Evolutionary conservation across 805 yeast genomes (phyloP).

Genomic region (Sugiyamaella qingdaonensis): DNA sequence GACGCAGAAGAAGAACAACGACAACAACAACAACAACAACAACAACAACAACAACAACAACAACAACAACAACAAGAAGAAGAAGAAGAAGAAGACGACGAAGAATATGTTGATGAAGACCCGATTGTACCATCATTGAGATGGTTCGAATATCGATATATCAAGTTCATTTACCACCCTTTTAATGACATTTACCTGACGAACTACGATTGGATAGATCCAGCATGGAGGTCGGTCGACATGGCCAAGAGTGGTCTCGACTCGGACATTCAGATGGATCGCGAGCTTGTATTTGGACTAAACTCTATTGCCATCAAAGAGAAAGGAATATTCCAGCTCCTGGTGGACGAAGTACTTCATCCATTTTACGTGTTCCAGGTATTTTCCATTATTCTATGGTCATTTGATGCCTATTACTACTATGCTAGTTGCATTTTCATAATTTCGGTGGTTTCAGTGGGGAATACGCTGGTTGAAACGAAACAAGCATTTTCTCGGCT

Average conservation of each 20-base stretch:
- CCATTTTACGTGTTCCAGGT: constrained; percentile 96
- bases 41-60: neutral
- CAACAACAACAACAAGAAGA: neutral
- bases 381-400: constrained; percentile 87
- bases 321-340: constrained; percentile 58
- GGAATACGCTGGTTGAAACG: constrained; percentile 83
- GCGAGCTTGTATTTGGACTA: constrained; percentile 69
- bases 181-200: constrained; percentile 80
- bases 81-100: constrained; percentile 13
- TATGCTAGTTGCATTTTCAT: constrained; percentile 89
- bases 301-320: constrained; percentile 74
- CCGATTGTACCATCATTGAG: constrained; percentile 69
- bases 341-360: constrained; percentile 84
- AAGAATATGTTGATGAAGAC: constrained; percentile 40
- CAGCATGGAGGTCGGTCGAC: constrained; percentile 62
- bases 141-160: constrained; percentile 75
- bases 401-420: constrained; percentile 85
- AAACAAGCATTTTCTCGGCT: constrained; percentile 66
- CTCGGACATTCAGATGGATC: constrained; percentile 61
- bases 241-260: constrained; percentile 59
- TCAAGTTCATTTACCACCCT: constrained; percentile 80
- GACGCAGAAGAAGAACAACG: neutral
- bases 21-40: neutral
- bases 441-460: constrained; percentile 76
- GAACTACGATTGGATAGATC: constrained; percentile 82